Base-by-base conservation (phyloP, 2,329 filamentous ascomycete genomes). In the Curvularia sp. region DNA sequence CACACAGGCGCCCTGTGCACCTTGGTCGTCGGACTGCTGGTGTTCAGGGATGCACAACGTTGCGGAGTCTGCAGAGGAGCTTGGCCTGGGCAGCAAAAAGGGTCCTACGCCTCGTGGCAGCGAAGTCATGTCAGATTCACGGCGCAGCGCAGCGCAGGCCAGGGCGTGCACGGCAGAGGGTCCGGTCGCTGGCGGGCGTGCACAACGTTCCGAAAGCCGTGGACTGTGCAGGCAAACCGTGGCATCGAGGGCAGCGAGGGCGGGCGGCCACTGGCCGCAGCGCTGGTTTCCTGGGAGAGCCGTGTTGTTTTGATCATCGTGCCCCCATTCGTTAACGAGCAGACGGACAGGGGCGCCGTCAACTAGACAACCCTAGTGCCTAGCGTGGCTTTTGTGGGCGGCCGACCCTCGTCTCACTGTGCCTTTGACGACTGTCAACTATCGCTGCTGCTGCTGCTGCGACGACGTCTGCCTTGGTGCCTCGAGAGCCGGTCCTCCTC, bases 371-470 rank as follows among this genome's bases (percentile, higher is more conserved):
- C 54, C 60, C 24, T 57, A 49, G 56, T 53, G 51, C 50, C 54
- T 63, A 50, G 57, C 56, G 58, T 63, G 58, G 61, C 61, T 63
- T 58, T 61, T 61, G 61, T 55, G 61, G 58, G 61, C 58, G 48
- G 52, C 56, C 59, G 55, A 58, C 61, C 51, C 58, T 63, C 61
- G 52, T 42, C 30, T 31, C 30, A 12, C 10, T 55, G 58, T 42
- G 49, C 54, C 61, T 58, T 63, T 53, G 48, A 63, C 61, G 55
- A 61, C 52, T 24, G 46, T 55, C 55, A 22, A n/a, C 44, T 38
- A 49, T 41, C 43, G 53, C 22, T 35, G 26, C 26, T 28, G 53
- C 22, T 35, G 26, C 26, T 28, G 53, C 54, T 31, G 54, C 53
- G 46, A 50, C 38, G 48, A 53, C 53, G 42, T 38, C 44, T 52